phyloP scores from a whole-genome alignment of 2,329 filamentous ascomycete genomes.

The Fusarium fracticaudum region DNA sequence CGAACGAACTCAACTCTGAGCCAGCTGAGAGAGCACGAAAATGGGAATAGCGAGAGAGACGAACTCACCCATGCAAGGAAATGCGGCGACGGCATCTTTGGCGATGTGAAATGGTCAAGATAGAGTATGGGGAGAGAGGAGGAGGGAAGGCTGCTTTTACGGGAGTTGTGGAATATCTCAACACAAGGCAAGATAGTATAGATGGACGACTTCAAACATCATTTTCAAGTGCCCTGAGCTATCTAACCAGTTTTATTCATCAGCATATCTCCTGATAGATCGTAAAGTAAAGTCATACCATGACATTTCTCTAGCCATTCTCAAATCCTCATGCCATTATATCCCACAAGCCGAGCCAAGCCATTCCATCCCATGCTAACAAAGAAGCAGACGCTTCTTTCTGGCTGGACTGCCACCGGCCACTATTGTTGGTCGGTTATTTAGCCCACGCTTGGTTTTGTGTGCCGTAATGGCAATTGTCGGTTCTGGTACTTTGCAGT shows the following conservation, averaged over 20 bases:
- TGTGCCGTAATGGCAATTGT: not conserved
- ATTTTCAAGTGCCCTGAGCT: not conserved
- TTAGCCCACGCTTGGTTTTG: not conserved
- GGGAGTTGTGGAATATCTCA: not conserved
- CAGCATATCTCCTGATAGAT: not conserved
- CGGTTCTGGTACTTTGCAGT: not conserved
- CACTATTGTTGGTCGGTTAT: not conserved
- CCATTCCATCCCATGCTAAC: slow-evolving; percentile 13
- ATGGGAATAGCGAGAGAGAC: slow-evolving; percentile 17
- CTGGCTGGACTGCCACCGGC: not conserved
- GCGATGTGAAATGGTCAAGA: not conserved
- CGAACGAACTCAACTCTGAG: slow-evolving; percentile 38
- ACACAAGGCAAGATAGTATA: not conserved
- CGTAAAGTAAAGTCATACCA: not conserved
- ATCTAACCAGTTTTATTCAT: not conserved
- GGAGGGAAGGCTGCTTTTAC: not conserved
- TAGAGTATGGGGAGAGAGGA: not conserved
- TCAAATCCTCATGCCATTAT: slow-evolving; percentile 9
- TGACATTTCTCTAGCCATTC: not conserved
- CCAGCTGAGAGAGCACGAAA: slow-evolving; percentile 17
- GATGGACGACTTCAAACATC: not conserved
- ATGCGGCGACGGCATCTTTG: not conserved
- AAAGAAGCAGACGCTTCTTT: slow-evolving; percentile 3
- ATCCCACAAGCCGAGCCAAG: slow-evolving; percentile 1
- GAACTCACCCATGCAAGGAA: not conserved